phyloP scores from a whole-genome alignment of 139 green algal species.

The Nannochloris sp. region DNA sequence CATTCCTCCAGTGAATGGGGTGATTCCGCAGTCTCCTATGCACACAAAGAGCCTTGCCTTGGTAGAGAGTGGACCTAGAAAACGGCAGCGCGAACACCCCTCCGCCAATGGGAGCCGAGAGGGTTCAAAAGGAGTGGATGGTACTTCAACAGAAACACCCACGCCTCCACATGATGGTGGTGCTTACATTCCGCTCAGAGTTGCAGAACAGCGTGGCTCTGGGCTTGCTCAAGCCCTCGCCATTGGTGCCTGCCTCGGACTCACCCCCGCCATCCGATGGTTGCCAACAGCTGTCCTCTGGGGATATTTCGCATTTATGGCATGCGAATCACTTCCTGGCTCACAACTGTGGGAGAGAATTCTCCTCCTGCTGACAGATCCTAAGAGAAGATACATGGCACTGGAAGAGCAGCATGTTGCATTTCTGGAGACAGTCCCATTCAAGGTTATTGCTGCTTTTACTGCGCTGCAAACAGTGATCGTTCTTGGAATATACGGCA shows the following conservation, averaged over 20 bases:
- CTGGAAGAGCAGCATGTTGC: slow-evolving; percentile 40
- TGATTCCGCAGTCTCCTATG: slow-evolving; percentile 78
- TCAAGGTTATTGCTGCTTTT: slow-evolving; percentile 50
- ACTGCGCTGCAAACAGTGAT: slow-evolving; percentile 53
- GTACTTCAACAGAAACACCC: background rate
- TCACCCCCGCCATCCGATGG: slow-evolving; percentile 47
- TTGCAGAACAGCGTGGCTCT: slow-evolving; percentile 69
- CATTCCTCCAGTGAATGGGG: slow-evolving; percentile 77
- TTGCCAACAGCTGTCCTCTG: slow-evolving; percentile 64
- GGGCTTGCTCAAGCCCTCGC: slow-evolving; percentile 64
- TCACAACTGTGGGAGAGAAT: slow-evolving; percentile 69
- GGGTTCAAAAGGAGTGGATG: background rate
- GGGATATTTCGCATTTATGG: slow-evolving; percentile 89
- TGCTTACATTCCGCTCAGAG: slow-evolving; percentile 32
- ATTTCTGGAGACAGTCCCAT: slow-evolving; percentile 60
- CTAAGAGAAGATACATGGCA: slow-evolving; percentile 7
- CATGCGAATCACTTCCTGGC: slow-evolving; percentile 58
- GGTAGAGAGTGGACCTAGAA: background rate
- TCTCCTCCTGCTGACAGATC: slow-evolving; percentile 63
- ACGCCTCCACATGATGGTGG: background rate
- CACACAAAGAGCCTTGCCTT: slow-evolving; percentile 59
- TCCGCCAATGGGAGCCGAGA: background rate
- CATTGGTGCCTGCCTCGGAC: slow-evolving; percentile 53
- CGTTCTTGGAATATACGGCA: slow-evolving; percentile 39
- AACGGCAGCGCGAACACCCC: background rate